Conservation (phyloP, 2,329 filamentous ascomycete species). For the Monosporascus ibericus region DNA sequence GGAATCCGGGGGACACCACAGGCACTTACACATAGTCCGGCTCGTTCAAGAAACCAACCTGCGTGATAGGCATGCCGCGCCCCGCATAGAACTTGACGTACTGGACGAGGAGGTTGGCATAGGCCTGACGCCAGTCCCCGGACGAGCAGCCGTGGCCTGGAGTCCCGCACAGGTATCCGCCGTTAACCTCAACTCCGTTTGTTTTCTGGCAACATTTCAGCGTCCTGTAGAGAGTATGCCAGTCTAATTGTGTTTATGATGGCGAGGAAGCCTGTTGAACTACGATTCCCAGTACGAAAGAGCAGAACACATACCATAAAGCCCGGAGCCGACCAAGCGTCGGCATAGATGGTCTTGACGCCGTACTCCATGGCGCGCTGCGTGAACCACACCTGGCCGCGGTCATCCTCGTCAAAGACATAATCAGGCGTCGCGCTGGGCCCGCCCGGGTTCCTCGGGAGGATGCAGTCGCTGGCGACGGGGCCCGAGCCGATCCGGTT, state of each 20-base stretch:
- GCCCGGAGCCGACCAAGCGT: constrained; percentile 41
- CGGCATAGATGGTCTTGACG: constrained; percentile 32
- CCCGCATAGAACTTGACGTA: constrained; percentile 41
- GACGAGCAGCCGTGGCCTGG: constrained; percentile 30
- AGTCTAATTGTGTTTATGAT: too few relatives aligned
- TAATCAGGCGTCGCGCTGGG: constrained; percentile 36
- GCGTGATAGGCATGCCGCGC: constrained; percentile 36
- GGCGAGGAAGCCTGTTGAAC: too few relatives aligned
- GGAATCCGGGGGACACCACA: neutral
- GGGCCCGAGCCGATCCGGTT: constrained; percentile 39
- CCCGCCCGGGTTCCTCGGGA: constrained; percentile 37
- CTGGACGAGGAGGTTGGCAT: constrained; percentile 41
- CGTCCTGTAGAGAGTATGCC: neutral
- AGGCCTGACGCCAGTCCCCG: constrained; percentile 42
- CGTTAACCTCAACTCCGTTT: neutral
- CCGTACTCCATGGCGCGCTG: constrained; percentile 39
- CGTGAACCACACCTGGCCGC: constrained; percentile 45
- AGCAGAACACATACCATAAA: constrained; percentile 32
- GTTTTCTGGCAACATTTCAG: neutral
- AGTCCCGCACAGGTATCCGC: constrained; percentile 31
- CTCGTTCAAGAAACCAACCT: constrained; percentile 43
- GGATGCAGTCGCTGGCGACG: constrained; percentile 28
- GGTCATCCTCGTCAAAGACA: constrained; percentile 39
- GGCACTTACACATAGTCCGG: constrained; percentile 28
- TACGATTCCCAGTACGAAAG: too few relatives aligned